These are phyloP conservation scores for Lepidium didymum DNA, from an alignment of 345 rosid species.

Conservation along the genomic window DNA sequence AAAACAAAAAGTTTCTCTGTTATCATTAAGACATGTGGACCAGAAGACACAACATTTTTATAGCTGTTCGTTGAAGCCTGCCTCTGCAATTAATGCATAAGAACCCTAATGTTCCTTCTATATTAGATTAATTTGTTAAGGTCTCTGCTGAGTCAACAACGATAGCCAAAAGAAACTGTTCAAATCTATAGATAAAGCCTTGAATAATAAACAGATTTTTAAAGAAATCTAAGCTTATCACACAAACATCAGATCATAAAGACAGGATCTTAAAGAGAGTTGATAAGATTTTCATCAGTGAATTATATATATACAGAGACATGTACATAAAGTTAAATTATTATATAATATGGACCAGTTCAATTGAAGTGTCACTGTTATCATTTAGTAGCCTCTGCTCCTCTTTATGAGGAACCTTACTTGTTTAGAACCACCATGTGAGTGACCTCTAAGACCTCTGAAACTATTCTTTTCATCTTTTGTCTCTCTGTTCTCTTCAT, in stretches of 20 bases:
- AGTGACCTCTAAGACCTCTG: constrained; percentile 21
- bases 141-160: constrained; percentile 13
- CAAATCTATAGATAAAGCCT: constrained; percentile 9
- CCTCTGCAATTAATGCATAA: constrained; percentile 14
- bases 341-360: constrained; percentile 22
- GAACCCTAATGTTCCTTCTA: neutral
- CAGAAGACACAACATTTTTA: neutral
- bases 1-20: neutral
- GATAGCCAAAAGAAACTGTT: constrained; percentile 10
- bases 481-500: constrained; percentile 3
- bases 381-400: constrained; percentile 26
- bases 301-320: neutral
- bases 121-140: neutral
- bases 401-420: constrained; percentile 26
- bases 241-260: constrained; percentile 15
- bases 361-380: constrained; percentile 29
- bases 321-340: neutral
- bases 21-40: constrained; percentile 23
- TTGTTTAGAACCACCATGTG: constrained; percentile 21
- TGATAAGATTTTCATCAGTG: constrained; percentile 13
- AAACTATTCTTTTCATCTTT: constrained; percentile 17
- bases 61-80: constrained; percentile 5
- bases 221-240: constrained; percentile 6
- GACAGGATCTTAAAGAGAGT: constrained; percentile 12
- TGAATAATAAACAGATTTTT: neutral